Evolutionary conservation across 2,329 filamentous ascomycete species (phyloP).

Genomic region (Ceratocystis lukuohia): DNA sequence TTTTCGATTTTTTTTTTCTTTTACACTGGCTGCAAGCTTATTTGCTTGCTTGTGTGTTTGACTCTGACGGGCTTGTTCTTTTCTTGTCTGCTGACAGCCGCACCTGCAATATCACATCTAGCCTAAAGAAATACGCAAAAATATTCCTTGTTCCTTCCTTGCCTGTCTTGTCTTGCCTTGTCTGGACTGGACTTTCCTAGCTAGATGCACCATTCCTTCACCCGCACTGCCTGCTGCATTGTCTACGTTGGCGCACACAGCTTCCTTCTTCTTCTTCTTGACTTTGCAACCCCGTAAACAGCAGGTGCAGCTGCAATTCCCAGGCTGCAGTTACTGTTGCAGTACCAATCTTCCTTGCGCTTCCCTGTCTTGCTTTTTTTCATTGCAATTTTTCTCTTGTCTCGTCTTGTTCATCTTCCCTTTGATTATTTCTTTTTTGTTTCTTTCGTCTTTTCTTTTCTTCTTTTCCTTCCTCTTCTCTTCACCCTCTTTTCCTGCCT

Average conservation of each 20-base stretch:
- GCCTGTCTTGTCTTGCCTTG: not conserved
- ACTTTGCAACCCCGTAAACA: not conserved
- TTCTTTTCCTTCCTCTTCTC: not conserved
- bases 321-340: constrained; percentile 1
- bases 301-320: not conserved
- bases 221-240: not conserved
- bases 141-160: not conserved
- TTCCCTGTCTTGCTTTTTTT: not conserved
- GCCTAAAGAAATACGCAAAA: not conserved
- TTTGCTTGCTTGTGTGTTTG: not conserved
- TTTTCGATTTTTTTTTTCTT: not conserved
- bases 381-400: not conserved
- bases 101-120: too few relatives aligned
- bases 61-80: not conserved
- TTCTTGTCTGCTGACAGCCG: too few relatives aligned
- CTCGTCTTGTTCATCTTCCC: constrained; percentile 1
- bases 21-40: not conserved
- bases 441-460: constrained; percentile 2
- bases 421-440: not conserved
- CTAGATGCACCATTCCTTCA: not conserved
- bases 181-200: not conserved
- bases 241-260: not conserved
- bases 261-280: not conserved
- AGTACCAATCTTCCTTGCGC: not conserved
- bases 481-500: constrained; percentile 1